Conservation (phyloP, 139 green algal species). For the Coelastrella sp. region DNA sequence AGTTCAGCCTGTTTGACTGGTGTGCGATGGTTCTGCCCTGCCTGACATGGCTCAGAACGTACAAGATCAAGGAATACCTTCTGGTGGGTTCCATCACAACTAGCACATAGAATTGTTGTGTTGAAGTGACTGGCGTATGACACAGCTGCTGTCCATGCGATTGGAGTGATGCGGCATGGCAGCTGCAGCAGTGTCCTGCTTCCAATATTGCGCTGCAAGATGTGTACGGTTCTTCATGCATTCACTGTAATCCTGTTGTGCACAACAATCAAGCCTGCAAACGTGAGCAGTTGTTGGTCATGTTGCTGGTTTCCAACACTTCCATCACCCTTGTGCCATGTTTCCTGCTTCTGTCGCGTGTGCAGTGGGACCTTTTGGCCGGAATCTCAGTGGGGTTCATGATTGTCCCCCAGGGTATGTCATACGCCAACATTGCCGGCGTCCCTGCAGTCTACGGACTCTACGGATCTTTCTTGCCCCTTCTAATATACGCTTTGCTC, state of each 20-base stretch:
- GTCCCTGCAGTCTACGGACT: slow-evolving; percentile 87
- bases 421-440: slow-evolving; percentile 79
- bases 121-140: neutral
- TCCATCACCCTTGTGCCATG: neutral
- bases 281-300: no score
- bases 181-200: neutral
- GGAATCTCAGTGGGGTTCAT: slow-evolving; percentile 84
- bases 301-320: neutral
- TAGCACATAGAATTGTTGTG: neutral
- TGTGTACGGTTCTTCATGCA: no score
- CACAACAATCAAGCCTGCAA: no score
- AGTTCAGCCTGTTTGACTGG: slow-evolving; percentile 57
- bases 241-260: no score
- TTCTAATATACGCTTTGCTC: slow-evolving; percentile 80
- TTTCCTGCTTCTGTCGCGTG: neutral
- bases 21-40: slow-evolving; percentile 66
- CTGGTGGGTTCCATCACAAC: slow-evolving; percentile 28
- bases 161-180: neutral
- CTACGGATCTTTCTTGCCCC: slow-evolving; percentile 89
- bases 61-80: slow-evolving; percentile 58
- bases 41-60: slow-evolving; percentile 73
- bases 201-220: neutral
- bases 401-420: slow-evolving; percentile 79
- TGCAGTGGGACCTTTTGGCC: slow-evolving; percentile 71
- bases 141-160: neutral